Conservation (phyloP, 352 stramenopile genomes). For the Globisporangium abappressorium region DNA sequence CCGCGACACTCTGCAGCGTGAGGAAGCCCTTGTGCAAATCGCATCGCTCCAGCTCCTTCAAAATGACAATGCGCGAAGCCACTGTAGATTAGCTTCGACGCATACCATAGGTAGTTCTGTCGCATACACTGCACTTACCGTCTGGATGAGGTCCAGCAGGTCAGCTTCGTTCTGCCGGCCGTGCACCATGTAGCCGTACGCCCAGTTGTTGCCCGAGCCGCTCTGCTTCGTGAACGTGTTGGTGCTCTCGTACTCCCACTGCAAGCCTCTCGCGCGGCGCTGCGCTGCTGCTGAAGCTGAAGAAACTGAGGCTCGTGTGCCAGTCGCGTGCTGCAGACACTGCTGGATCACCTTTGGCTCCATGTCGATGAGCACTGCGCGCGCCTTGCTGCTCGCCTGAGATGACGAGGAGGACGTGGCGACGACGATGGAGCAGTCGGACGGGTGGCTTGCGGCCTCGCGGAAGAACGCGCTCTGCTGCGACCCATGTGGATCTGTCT, state of each 20-base stretch:
- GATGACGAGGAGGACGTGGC: background rate
- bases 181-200: constrained; percentile 57
- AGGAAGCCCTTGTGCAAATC: constrained; percentile 70
- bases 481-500: constrained; percentile 10
- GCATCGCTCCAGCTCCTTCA: constrained; percentile 64
- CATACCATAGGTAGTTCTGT: background rate
- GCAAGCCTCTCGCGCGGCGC: background rate
- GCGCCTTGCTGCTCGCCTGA: constrained; percentile 24
- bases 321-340: constrained; percentile 26
- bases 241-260: constrained; percentile 42
- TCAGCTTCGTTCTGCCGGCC: constrained; percentile 37
- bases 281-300: background rate
- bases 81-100: background rate
- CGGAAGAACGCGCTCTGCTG: constrained; percentile 26
- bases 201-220: constrained; percentile 82
- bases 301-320: background rate
- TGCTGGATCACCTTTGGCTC: constrained; percentile 75
- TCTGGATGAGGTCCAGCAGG: constrained; percentile 51
- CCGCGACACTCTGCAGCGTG: constrained; percentile 82
- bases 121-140: constrained; percentile 20
- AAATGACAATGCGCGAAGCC: background rate
- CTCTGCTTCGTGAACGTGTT: constrained; percentile 61
- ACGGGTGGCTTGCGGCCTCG: background rate
- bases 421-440: constrained; percentile 13
- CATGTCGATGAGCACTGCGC: constrained; percentile 81